phyloP scores from a whole-genome alignment of 139 green algal species.

The Asterochloris erici region DNA sequence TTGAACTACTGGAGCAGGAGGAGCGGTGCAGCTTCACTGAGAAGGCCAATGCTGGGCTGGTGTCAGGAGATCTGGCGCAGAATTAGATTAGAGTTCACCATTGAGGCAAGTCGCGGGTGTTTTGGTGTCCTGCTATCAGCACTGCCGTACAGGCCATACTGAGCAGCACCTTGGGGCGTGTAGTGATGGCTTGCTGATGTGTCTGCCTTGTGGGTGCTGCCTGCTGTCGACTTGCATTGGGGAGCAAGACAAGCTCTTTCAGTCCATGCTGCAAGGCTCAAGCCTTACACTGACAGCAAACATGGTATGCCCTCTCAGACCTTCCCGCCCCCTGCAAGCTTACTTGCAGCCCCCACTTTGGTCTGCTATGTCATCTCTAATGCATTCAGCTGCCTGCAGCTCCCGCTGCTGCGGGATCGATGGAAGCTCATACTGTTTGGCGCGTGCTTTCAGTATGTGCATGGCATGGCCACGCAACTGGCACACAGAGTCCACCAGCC shows the following conservation, averaged over 20 bases:
- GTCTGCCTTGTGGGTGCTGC: not conserved
- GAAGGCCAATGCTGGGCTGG: too few relatives aligned
- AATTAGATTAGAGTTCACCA: constrained; percentile 52
- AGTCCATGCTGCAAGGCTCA: not conserved
- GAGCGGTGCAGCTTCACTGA: too few relatives aligned
- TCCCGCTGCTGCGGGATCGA: constrained; percentile 64
- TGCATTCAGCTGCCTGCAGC: constrained; percentile 38
- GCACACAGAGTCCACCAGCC: constrained; percentile 76
- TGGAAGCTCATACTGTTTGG: constrained; percentile 77
- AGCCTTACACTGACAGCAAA: not conserved
- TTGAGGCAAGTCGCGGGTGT: constrained; percentile 43
- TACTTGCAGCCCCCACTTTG: not conserved
- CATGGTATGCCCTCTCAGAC: not conserved
- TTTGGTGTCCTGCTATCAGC: too few relatives aligned
- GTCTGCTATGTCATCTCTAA: not conserved
- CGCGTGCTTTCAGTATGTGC: constrained; percentile 82
- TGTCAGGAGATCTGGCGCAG: constrained; percentile 29
- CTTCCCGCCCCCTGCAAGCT: not conserved
- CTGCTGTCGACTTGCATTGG: too few relatives aligned
- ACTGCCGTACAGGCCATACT: not conserved
- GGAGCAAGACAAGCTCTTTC: not conserved
- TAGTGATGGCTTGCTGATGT: not conserved
- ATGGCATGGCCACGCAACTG: constrained; percentile 86
- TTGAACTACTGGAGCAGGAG: too few relatives aligned
- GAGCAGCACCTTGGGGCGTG: not conserved